A percentile compares a stretch with the other conserved stretches of the same genome.
Evolutionary conservation across 306 rosid genomes (phyloP).

Genomic region (Cyamopsis tetragonoloba): DNA sequence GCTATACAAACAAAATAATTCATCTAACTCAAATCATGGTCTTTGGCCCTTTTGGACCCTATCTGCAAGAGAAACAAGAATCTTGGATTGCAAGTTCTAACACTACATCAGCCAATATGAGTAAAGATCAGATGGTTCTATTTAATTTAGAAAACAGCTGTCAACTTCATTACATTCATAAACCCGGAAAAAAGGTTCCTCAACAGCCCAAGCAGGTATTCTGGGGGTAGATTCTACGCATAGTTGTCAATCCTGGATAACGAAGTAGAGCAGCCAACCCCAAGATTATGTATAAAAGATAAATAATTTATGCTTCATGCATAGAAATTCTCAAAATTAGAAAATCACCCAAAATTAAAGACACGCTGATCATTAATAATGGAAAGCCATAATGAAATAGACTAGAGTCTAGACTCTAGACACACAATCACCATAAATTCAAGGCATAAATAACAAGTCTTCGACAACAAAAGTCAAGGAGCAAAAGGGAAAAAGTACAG

Average conservation of each 20-base stretch:
- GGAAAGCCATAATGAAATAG: too few species aligned
- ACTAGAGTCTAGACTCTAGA: too few species aligned
- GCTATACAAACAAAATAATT: background rate
- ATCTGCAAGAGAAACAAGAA: too few species aligned
- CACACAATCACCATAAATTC: too few species aligned
- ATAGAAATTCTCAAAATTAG: background rate
- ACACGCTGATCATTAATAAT: background rate
- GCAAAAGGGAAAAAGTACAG: background rate
- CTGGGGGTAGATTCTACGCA: background rate
- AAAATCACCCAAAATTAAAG: background rate
- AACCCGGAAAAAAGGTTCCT: background rate
- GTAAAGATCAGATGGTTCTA: background rate
- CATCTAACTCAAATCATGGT: too few species aligned
- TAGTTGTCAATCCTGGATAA: background rate
- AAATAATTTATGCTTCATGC: background rate
- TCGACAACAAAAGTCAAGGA: background rate
- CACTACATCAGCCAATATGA: too few species aligned
- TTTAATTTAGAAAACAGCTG: background rate
- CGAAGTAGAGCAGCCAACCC: background rate
- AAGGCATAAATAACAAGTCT: background rate
- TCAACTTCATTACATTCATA: background rate
- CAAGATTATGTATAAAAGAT: background rate
- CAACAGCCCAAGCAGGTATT: background rate
- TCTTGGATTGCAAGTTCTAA: too few species aligned
- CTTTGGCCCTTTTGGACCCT: too few species aligned